Evolutionary conservation across 2,329 filamentous ascomycete species (phyloP), one percentile per base, ranked within the genome.

Genomic region (Nectriaceae sp.): DNA sequence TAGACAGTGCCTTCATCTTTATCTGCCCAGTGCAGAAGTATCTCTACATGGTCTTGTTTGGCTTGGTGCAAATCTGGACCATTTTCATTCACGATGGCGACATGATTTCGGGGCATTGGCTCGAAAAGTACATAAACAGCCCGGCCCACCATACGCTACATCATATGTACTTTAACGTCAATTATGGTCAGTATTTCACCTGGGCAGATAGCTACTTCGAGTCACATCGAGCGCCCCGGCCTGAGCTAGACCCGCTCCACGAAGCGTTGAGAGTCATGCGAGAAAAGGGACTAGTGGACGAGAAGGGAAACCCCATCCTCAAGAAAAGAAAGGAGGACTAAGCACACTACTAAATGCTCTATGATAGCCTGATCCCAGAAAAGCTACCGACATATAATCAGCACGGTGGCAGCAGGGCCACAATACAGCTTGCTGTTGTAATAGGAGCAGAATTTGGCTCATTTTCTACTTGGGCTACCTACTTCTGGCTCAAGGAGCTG

Each of bases 21-120:
- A 42, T 76, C 52, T 76, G 65, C 63, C 74, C 74, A 4, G 69
- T 75, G 58, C 73, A 76, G 50, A 70, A 71, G 55, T 70, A 74
- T 51, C 65, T 74, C 10, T 76, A 75, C 65, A 54, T 75, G 44
- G 53, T 67, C 20, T 70, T 76, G 40, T 77, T 77, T 57, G 56
- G 67, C 20, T 57, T 68, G 15, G 74, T 77, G 39, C 72, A 76
- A 59, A 63, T 77, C 57, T 77, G 74, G 74, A 76, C 74, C 50
- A 75, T 76, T 51, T 62, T 76, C 47, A 76, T 76, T 44, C 74
- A 76, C 63, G 74, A 76, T 53, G 74, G 74, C 53, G 74, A 76
- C 66, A 75, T 75, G 70, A 73, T 76, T 43, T 65, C 72, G 13
- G 72, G 70, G 43, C 72, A 76, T 55, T 75, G 71, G 70, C 64